phyloP scores from a whole-genome alignment of 768 basidiomycete genomes.

The Xerocomellus intermedius region DNA sequence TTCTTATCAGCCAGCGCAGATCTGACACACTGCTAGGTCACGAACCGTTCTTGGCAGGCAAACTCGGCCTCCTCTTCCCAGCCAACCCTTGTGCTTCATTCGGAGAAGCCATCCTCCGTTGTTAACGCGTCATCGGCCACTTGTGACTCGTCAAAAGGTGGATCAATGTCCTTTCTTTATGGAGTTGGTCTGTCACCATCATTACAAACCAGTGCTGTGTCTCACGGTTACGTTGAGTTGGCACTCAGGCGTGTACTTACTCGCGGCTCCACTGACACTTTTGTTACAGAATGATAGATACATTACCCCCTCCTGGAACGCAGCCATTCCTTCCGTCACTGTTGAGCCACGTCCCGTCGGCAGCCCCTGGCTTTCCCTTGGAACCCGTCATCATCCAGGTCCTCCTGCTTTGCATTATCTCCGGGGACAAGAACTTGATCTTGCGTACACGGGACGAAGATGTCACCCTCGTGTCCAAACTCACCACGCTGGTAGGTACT shows the following conservation, averaged over 20 bases:
- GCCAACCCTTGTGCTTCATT: background rate
- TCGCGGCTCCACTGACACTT: background rate
- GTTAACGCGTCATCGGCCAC: background rate
- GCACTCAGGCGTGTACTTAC: too few species aligned
- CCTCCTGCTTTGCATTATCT: conserved; percentile 61
- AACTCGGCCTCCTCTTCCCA: too few species aligned
- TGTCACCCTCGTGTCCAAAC: conserved; percentile 53
- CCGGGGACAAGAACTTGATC: conserved; percentile 62
- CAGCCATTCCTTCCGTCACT: conserved; percentile 50
- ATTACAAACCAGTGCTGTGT: conserved; percentile 21
- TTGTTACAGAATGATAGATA: conserved; percentile 17
- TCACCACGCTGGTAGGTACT: conserved; percentile 51
- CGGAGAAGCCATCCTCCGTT: background rate
- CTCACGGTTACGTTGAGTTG: conserved; percentile 1
- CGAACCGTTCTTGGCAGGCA: background rate
- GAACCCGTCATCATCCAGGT: conserved; percentile 66
- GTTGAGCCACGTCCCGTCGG: conserved; percentile 44
- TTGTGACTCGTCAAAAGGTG: conserved; percentile 1
- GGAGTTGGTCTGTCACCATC: conserved; percentile 22
- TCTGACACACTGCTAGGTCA: background rate
- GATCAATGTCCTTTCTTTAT: background rate
- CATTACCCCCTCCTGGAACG: conserved; percentile 40
- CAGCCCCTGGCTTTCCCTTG: conserved; percentile 48
- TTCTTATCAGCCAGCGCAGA: conserved; percentile 1
- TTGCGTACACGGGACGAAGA: conserved; percentile 68